A percentile compares a stretch with the other conserved stretches of the same genome.
Conservation (phyloP, 23 red algal species). For the Chondrus crispus region DNA sequence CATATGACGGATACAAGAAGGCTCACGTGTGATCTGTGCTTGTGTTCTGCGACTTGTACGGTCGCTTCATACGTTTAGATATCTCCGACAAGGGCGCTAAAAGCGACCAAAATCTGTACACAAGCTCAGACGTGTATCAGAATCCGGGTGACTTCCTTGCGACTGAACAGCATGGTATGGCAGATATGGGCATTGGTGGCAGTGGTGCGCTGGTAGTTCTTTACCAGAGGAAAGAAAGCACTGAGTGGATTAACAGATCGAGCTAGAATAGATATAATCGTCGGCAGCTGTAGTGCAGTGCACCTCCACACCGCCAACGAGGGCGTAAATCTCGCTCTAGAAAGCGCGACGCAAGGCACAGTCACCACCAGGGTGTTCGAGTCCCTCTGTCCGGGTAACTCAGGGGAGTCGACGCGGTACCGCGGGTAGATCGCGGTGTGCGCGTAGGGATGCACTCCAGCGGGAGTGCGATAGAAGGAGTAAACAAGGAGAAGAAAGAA, state of each 20-base stretch:
- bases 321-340: too few species aligned
- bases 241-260: not conserved
- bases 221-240: conserved; percentile 1
- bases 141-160: not conserved
- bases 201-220: not conserved
- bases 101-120: not conserved
- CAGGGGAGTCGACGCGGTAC: too few species aligned
- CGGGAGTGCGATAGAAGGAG: too few species aligned
- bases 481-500: too few species aligned
- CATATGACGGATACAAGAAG: not conserved
- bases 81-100: conserved; percentile 1
- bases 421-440: too few species aligned
- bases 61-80: conserved; percentile 16
- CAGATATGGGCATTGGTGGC: conserved; percentile 14
- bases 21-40: not conserved
- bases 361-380: too few species aligned
- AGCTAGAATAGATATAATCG: not conserved
- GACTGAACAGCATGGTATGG: conserved; percentile 15
- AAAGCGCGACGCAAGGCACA: too few species aligned
- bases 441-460: too few species aligned
- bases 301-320: too few species aligned
- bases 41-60: not conserved
- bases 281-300: too few species aligned
- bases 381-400: too few species aligned
- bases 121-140: not conserved